A percentile compares a stretch with the other conserved stretches of the same genome.
phyloP scores from a whole-genome alignment of 495 filamentous ascomycete species.

The Podospora fimiseda region DNA sequence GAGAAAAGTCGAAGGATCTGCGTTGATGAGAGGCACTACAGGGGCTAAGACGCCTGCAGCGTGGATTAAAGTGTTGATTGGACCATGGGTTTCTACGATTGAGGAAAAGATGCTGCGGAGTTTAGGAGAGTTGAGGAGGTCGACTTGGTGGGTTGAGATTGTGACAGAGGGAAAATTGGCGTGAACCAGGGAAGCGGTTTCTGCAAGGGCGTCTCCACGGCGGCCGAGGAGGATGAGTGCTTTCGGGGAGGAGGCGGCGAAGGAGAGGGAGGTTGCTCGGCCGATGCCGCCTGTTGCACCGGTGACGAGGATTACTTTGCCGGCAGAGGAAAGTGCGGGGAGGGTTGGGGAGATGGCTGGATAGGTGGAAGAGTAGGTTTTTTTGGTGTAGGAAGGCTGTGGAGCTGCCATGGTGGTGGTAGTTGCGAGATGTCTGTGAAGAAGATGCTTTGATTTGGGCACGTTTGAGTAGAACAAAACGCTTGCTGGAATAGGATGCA shows the following conservation, averaged over 20 bases:
- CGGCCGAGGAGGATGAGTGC: conserved; percentile 26
- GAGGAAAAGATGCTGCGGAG: conserved; percentile 1
- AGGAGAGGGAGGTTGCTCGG: conserved; percentile 21
- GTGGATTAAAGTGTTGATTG: not conserved
- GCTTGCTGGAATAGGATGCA: too few species aligned
- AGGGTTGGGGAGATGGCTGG: conserved; percentile 29
- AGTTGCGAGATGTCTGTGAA: too few species aligned
- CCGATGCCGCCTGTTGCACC: conserved; percentile 34
- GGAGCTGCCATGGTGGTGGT: conserved; percentile 1
- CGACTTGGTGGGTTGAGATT: not conserved
- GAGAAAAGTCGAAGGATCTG: conserved; percentile 1
- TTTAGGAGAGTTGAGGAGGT: not conserved
- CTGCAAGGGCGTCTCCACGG: conserved; percentile 6
- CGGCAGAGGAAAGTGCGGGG: conserved; percentile 29
- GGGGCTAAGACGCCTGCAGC: not conserved
- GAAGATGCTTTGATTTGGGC: too few species aligned
- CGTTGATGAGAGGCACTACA: conserved; percentile 1
- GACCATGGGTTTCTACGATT: not conserved
- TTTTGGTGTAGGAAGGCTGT: conserved; percentile 6
- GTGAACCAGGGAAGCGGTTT: conserved; percentile 3
- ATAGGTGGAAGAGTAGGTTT: conserved; percentile 21
- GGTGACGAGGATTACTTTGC: conserved; percentile 42
- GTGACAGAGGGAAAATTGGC: not conserved
- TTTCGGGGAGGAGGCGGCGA: conserved; percentile 23
- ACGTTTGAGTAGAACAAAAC: too few species aligned